Evolutionary conservation across 345 rosid genomes (phyloP).

Genomic region (Euphorbia peplus): DNA sequence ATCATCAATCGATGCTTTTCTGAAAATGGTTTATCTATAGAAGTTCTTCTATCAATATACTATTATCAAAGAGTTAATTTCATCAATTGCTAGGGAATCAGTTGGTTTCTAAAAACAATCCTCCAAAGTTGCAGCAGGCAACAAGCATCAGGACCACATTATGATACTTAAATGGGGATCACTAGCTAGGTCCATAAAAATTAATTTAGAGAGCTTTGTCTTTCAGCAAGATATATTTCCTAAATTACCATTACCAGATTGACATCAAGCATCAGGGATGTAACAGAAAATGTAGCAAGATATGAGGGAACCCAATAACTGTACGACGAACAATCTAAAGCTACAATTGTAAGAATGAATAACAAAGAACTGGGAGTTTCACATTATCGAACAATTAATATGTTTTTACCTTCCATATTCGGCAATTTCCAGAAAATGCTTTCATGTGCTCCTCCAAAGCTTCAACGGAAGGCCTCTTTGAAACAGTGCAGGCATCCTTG

Average conservation of each 20-base stretch:
- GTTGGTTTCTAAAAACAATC: not conserved
- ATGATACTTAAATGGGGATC: not conserved
- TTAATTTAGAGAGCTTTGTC: not conserved
- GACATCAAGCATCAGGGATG: no score
- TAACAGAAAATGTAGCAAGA: not conserved
- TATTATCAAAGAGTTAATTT: not conserved
- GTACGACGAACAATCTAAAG: slow-evolving; percentile 12
- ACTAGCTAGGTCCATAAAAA: not conserved
- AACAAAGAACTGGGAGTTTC: not conserved
- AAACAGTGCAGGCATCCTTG: slow-evolving; percentile 70
- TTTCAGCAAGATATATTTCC: not conserved
- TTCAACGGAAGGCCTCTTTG: slow-evolving; percentile 54
- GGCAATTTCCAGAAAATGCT: slow-evolving; percentile 56
- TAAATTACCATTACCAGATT: not conserved
- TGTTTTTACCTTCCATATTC: slow-evolving; percentile 56
- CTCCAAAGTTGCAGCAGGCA: not conserved
- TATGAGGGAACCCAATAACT: slow-evolving; percentile 13
- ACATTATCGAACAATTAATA: slow-evolving; percentile 1
- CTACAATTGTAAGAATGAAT: not conserved
- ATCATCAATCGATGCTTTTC: not conserved
- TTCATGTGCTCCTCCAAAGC: slow-evolving; percentile 63
- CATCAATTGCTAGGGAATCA: not conserved
- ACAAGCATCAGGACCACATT: not conserved
- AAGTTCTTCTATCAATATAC: not conserved
- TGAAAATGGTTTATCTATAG: not conserved